Base-by-base conservation (phyloP, 192 early-diverging fungal species). In the Podila horticola region DNA sequence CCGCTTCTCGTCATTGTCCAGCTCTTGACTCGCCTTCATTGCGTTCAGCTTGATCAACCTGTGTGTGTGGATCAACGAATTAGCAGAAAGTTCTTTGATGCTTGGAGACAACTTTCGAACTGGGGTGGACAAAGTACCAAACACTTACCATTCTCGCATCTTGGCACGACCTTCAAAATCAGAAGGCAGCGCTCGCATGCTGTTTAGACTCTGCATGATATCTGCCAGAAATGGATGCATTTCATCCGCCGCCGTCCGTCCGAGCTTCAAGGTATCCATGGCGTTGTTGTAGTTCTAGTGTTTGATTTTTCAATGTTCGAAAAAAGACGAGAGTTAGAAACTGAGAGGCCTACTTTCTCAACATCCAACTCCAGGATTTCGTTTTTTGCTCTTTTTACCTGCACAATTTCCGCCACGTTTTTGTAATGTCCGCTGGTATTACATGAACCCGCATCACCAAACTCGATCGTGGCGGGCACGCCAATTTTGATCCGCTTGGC, bases 391-490 rank as follows among this genome's bases (percentile, higher is more conserved):
- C 33, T 34, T 11, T 10, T 66, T 85, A 91, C 88, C 67, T 83
- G 76, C 0, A 91, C 90, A 2, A 91, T 94, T 73, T 98, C 93
- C 0, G 94, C 95, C 22, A 96, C 91, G 59, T 92, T 86, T 84
- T 95, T 94, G 4, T 41, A n/a, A 65, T 72, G 77, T 29, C 77
- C 77, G 59, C 87, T 92, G 1, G 84, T 81, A 3, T 85, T 72
- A 64, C 89, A 79, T 13, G 85, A 72, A 58, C 66, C 57, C 45
- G 74, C 86, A 13, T 89, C 89, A 1, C 91, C 93, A 86, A 98
- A 97, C 75, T 99, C 98, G 38, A 97, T 90, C 0, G 98, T 99
- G 12, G 95, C 94, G 2, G 98, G 98, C 0, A 99, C 95, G 0
- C 98, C 98, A n/a, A 97, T 94, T 77, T 95, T 94, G 65, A 99